Conservation (phyloP, 805 yeast species). For the Starmera caribaea region DNA sequence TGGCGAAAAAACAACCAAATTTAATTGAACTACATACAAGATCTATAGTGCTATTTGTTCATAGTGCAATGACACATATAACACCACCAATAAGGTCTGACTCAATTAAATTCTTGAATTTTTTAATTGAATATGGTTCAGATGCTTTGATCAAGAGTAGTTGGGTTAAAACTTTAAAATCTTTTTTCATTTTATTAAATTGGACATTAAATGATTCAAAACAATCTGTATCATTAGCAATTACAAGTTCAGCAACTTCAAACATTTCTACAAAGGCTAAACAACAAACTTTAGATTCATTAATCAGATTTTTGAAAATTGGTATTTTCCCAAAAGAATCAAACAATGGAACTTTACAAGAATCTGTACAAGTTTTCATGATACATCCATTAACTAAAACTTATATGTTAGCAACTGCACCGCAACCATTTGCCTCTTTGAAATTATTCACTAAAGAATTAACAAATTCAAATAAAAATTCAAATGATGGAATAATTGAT, state of each 20-base stretch:
- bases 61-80: conserved; percentile 92
- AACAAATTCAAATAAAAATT: conserved; percentile 7
- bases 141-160: conserved; percentile 48
- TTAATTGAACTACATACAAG: conserved; percentile 53
- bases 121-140: conserved; percentile 46
- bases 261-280: conserved; percentile 11
- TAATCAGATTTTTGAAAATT: conserved; percentile 31
- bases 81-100: conserved; percentile 66
- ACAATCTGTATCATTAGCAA: conserved; percentile 20
- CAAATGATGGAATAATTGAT: conserved; percentile 20
- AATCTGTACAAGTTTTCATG: conserved; percentile 9
- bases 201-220: conserved; percentile 46
- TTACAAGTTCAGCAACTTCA: conserved; percentile 22
- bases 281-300: conserved; percentile 26
- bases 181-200: conserved; percentile 60
- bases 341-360: conserved; percentile 5
- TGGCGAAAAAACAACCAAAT: conserved; percentile 40
- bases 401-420: conserved; percentile 44
- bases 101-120: conserved; percentile 56
- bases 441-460: conserved; percentile 43
- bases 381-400: conserved; percentile 39
- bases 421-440: conserved; percentile 58
- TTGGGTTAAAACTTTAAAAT: conserved; percentile 61
- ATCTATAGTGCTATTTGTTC: conserved; percentile 59
- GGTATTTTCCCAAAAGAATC: conserved; percentile 24